Base-by-base conservation (phyloP, 768 basidiomycete genomes). In the Lentinula detonsa region DNA sequence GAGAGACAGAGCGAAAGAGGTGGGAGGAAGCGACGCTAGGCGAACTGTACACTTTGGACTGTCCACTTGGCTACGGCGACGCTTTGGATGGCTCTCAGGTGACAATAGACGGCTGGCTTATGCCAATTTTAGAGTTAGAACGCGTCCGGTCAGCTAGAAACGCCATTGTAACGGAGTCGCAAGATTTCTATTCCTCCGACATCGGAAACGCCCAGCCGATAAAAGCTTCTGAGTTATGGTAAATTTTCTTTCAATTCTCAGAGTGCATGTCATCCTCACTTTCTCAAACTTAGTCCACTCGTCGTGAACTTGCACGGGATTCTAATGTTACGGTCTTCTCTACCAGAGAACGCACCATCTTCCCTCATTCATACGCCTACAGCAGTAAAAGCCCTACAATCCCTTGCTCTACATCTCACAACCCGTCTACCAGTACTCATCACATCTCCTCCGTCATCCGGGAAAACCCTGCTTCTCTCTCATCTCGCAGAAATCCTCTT, bases 381-480 rank as follows among this genome's bases (percentile, higher is more conserved):
- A 1, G 79, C 88, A 3, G 74, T 79, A 2, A 56, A 75, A 16
- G 79, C 88, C 1, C 78, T 96, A 7, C 83, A 80, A 5, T 69
- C 78, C 15, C 77, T 98, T 37, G 86, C 88, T 1, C 69, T 85
- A 11, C 80, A 86, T 61, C 66, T 88, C 2, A 88, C 88, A 1
- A 77, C 86, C 43, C 84, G 88, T 3, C 72, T 88, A 0, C 95
- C 97, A 3, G 84, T 84, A 10, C 85, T 99, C 13, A 70, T 99
- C 15, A 90, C 93, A 1, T 93, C 95, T 0, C 74, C 91, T 0
- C 87, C 94, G 0, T 95, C 94, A 1, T 85, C 92, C 1, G 97
- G 97, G 54, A 98, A 98, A 70, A 85, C 88, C 0, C 78, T 93
- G 5, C 73, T 94, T 13, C 74, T 98, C 28, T 79, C 85, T 13